phyloP scores from a whole-genome alignment of 1,139 yeast species.

The Suhomyces anneliseae region DNA sequence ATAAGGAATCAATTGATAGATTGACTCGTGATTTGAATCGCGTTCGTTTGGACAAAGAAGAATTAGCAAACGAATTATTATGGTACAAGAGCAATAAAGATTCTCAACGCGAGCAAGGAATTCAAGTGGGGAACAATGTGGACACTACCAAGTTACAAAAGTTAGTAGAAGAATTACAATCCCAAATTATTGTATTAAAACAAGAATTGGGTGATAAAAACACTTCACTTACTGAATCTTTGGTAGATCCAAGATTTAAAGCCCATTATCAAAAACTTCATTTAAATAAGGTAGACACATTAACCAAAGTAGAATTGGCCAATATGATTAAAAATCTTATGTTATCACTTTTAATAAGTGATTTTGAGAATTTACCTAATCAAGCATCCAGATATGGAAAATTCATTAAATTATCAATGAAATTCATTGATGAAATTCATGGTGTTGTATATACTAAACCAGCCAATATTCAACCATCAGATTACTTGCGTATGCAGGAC shows the following conservation, averaged over 20 bases:
- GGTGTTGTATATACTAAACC: conserved; percentile 14
- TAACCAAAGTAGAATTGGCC: conserved; percentile 27
- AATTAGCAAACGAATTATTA: conserved; percentile 11
- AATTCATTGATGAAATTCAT: conserved; percentile 33
- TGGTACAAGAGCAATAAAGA: conserved; percentile 7
- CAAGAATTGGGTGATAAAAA: conserved; percentile 12
- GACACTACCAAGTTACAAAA: background rate
- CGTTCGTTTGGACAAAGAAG: conserved; percentile 6
- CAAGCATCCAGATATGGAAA: conserved; percentile 28
- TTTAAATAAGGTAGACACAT: conserved; percentile 27
- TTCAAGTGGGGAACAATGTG: background rate
- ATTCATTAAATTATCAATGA: conserved; percentile 22
- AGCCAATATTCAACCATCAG: conserved; percentile 13
- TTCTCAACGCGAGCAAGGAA: background rate
- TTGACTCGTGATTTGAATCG: conserved; percentile 12
- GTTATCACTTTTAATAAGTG: conserved; percentile 33
- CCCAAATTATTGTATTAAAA: conserved; percentile 6
- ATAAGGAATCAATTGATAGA: conserved; percentile 10
- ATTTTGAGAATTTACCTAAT: conserved; percentile 27
- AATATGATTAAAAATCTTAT: conserved; percentile 34
- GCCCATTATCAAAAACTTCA: conserved; percentile 28
- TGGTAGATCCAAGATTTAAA: conserved; percentile 20
- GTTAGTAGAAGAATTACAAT: conserved; percentile 2
- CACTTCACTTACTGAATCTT: conserved; percentile 4
- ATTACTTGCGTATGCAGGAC: conserved; percentile 13